These are phyloP conservation scores for Boletus subcaerulescens DNA, from an alignment of 768 basidiomycete species.

Conservation along the genomic window DNA sequence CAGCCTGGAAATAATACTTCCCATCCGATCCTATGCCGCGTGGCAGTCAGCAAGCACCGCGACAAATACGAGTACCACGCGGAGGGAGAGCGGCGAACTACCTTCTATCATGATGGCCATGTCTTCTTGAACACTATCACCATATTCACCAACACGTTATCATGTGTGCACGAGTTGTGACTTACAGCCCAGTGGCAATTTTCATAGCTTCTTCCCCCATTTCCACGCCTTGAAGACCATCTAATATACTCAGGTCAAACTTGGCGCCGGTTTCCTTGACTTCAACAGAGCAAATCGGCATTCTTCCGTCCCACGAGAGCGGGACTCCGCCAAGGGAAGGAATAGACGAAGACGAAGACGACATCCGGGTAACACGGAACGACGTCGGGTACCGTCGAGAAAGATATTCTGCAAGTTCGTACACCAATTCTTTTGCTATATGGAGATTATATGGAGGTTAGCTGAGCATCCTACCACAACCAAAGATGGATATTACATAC, in stretches of 20 bases:
- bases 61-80: constrained; percentile 11
- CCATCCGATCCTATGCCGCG: constrained; percentile 55
- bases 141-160: constrained; percentile 4
- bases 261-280: constrained; percentile 47
- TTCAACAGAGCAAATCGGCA: constrained; percentile 50
- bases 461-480: not conserved
- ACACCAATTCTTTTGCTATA: constrained; percentile 63
- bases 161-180: constrained; percentile 9
- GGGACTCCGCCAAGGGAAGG: constrained; percentile 25
- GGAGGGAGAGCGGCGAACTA: constrained; percentile 17
- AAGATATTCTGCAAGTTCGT: constrained; percentile 68
- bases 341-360: not conserved
- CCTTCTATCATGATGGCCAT: constrained; percentile 62
- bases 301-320: constrained; percentile 40
- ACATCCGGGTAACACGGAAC: constrained; percentile 47
- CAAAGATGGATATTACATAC: constrained; percentile 8
- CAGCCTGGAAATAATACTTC: constrained; percentile 71
- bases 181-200: constrained; percentile 61
- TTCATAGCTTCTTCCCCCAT: constrained; percentile 52
- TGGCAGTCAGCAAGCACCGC: constrained; percentile 15
- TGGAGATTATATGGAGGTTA: not conserved
- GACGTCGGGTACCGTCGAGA: constrained; percentile 57
- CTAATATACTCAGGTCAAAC: constrained; percentile 45
- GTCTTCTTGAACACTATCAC: constrained; percentile 52
- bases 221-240: constrained; percentile 16